A percentile compares a stretch with the other conserved stretches of the same genome.
Conservation (phyloP, 106 monocot genomes). For the Iris macrosiphon region DNA sequence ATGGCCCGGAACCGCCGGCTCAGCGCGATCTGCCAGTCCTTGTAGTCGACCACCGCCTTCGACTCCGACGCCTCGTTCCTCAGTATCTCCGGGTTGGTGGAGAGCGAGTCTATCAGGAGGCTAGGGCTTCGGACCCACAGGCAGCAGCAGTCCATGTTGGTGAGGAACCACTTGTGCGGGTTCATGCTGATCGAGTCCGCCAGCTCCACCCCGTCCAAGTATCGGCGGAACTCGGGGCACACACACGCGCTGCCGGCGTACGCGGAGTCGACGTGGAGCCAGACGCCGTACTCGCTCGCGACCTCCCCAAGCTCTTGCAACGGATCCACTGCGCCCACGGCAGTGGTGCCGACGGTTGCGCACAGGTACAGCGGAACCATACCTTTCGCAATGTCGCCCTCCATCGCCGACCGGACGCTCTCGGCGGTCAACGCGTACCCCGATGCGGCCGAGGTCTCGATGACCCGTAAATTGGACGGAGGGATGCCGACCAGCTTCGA, state of each 20-base stretch:
- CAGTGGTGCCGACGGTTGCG: slow-evolving; percentile 43
- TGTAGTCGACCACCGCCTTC: slow-evolving; percentile 34
- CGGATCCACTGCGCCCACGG: slow-evolving; percentile 33
- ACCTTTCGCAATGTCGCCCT: slow-evolving; percentile 19
- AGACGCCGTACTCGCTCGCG: slow-evolving; percentile 18
- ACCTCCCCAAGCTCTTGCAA: slow-evolving; percentile 19
- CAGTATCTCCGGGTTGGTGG: slow-evolving; percentile 38
- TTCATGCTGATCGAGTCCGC: slow-evolving; percentile 45
- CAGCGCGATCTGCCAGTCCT: slow-evolving; percentile 61
- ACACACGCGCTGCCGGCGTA: slow-evolving; percentile 29
- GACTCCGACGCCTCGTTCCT: slow-evolving; percentile 17
- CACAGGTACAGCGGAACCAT: slow-evolving; percentile 33
- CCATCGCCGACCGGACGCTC: slow-evolving; percentile 2
- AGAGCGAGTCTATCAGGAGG: slow-evolving; percentile 18
- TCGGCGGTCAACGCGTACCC: slow-evolving; percentile 16
- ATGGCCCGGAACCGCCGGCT: slow-evolving; percentile 32
- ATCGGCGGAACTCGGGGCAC: slow-evolving; percentile 25
- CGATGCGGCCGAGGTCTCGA: slow-evolving; percentile 13
- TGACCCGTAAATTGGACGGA: slow-evolving; percentile 24
- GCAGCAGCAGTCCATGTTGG: slow-evolving; percentile 51
- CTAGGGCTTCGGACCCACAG: slow-evolving; percentile 28
- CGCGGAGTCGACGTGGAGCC: slow-evolving; percentile 42
- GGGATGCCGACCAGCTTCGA: slow-evolving; percentile 31
- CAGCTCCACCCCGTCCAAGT: slow-evolving; percentile 35
- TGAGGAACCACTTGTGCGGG: slow-evolving; percentile 57